A percentile compares a stretch with the other conserved stretches of the same genome.
phyloP scores from a whole-genome alignment of 371 early-diverging fungal species.

The Mortierella sp. region DNA sequence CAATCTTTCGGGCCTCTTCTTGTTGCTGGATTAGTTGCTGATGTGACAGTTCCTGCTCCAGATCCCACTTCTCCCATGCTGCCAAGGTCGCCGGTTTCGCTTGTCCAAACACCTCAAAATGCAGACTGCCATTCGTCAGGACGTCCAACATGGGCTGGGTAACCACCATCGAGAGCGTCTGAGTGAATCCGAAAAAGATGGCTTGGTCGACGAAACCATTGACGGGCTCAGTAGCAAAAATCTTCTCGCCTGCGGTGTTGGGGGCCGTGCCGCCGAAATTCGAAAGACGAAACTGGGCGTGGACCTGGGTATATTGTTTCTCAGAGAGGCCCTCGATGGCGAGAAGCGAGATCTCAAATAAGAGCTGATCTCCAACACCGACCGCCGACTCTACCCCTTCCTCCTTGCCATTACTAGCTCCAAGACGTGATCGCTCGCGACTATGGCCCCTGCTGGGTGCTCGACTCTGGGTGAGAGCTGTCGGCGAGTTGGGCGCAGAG shows the following conservation, averaged over 20 bases:
- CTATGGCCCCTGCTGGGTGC: constrained; percentile 45
- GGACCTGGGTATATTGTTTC: constrained; percentile 80
- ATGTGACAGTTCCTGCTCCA: constrained; percentile 28
- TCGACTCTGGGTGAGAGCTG: constrained; percentile 25
- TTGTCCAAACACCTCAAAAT: constrained; percentile 79
- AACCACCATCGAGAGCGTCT: constrained; percentile 70
- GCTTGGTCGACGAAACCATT: constrained; percentile 68
- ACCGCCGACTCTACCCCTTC: constrained; percentile 22
- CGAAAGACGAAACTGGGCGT: constrained; percentile 83
- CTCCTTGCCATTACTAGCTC: constrained; percentile 12
- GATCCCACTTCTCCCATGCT: constrained; percentile 77
- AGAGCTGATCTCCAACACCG: constrained; percentile 67
- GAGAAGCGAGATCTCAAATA: constrained; percentile 81
- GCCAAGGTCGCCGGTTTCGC: constrained; percentile 67
- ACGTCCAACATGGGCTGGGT: constrained; percentile 63
- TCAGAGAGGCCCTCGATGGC: constrained; percentile 81
- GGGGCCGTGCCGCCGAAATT: constrained; percentile 67
- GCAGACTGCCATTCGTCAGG: constrained; percentile 59
- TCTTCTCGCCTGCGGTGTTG: constrained; percentile 66
- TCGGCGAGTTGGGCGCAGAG: constrained; percentile 41
- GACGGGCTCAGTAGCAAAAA: constrained; percentile 78
- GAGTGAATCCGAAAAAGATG: constrained; percentile 73
- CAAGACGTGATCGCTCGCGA: constrained; percentile 41
- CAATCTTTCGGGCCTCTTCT: constrained; percentile 20
- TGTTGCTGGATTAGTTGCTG: constrained; percentile 43